Conservation (phyloP, 495 filamentous ascomycete species). For the Penicillium maclennaniae region DNA sequence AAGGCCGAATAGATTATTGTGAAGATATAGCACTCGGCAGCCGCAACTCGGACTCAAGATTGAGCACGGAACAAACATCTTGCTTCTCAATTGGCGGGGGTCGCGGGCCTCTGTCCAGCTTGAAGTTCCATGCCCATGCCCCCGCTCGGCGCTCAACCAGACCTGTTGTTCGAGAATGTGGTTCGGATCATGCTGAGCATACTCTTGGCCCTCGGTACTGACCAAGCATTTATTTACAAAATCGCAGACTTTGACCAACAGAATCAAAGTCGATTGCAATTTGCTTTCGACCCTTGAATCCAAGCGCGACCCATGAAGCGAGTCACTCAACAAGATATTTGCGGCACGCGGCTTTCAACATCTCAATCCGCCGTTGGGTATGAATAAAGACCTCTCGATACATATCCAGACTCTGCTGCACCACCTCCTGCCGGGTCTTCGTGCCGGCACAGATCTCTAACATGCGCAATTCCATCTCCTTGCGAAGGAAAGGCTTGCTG, state of each 20-base stretch:
- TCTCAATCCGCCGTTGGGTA: conserved; percentile 65
- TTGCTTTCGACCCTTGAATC: neutral
- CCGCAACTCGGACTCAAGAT: neutral
- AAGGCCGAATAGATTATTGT: neutral
- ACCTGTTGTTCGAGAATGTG: neutral
- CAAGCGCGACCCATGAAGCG: conserved; percentile 11
- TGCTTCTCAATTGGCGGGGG: neutral
- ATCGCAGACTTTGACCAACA: neutral
- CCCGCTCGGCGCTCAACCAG: neutral
- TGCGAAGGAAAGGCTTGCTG: conserved; percentile 93
- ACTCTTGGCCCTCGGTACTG: neutral
- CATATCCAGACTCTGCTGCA: conserved; percentile 74
- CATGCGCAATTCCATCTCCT: conserved; percentile 96
- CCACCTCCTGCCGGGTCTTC: conserved; percentile 65
- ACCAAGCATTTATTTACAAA: neutral
- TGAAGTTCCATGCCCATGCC: neutral
- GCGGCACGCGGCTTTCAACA: conserved; percentile 61
- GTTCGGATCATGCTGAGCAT: neutral
- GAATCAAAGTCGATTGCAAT: neutral
- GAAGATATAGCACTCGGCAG: neutral
- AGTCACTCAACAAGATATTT: conserved; percentile 45
- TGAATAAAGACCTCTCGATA: conserved; percentile 81
- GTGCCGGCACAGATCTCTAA: conserved; percentile 90
- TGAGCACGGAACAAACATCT: neutral
- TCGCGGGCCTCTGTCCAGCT: too few relatives aligned